Base-by-base conservation (phyloP, 441 rosid species). In the Populus hybrid region DNA sequence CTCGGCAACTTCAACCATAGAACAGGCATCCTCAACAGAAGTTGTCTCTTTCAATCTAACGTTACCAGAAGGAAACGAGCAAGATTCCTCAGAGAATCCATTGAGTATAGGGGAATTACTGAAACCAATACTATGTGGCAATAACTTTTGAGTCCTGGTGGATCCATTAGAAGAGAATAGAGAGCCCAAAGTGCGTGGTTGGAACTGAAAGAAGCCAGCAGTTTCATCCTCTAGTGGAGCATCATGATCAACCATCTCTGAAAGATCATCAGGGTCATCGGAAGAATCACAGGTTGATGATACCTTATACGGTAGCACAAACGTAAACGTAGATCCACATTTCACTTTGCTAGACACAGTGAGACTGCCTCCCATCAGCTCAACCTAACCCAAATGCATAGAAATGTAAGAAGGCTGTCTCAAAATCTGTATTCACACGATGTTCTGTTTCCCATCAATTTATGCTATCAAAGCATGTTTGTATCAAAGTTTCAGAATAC, bases 341-440 rank as follows among this genome's bases (percentile, higher is more conserved):
- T 89, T 86, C 82, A 90, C 98, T 78, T 23, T 78, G 84, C 99
- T 96, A 16, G 97, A 88, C 70, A 96, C 98, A 0, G 98, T 94
- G 50, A 96, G 94, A 57, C 74, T 86, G 67, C 98, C 94, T 3
- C 98, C 98, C 98, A 96, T 96, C 84, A 96, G 89, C 86, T 96
- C 94, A 82, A 93, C 97, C 98, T 95, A 77, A 76, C 26, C 61
- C 75, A 75, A 66, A 81, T 42, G 73, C 74, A 77, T 46, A 81
- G 57, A 77, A 79, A 69, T 35, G 63, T 82, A 71, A 86, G 74
- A 59, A 68, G 73, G 28, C 74, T 28, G 59, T 57, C 66, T 63
- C 24, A 11, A 77, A 30, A 50, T 57, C 21, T 8, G 32, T 8
- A 9, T 63, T 35, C 50, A 35, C 23, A n/a, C 5, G 3, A 35